These are phyloP conservation scores for Mediolabrus comicus DNA, from an alignment of 108 stramenopile genomes.

Conservation along the genomic window DNA sequence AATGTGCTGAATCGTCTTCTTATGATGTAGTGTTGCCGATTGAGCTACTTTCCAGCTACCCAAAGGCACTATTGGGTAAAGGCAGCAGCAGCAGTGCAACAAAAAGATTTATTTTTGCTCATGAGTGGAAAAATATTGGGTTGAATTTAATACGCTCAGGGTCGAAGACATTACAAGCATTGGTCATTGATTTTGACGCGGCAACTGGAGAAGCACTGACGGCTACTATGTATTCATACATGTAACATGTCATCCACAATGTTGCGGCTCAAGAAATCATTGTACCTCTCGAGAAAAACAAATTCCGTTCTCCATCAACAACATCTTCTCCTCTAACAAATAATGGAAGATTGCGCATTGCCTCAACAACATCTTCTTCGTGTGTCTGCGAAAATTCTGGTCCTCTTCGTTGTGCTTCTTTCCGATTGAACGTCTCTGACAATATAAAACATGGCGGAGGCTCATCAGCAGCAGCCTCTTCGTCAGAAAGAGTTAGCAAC, in stretches of 20 bases:
- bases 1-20: neutral
- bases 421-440: slow-evolving; percentile 18
- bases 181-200: neutral
- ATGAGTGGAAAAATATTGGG: neutral
- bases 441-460: slow-evolving; percentile 19
- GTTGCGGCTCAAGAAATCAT: no score
- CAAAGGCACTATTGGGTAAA: neutral
- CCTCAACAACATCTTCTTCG: slow-evolving; percentile 26
- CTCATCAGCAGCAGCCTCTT: neutral
- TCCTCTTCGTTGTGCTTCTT: slow-evolving; percentile 19
- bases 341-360: slow-evolving; percentile 16
- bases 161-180: neutral
- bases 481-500: slow-evolving; percentile 13
- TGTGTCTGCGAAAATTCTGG: slow-evolving; percentile 21
- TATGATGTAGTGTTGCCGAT: neutral
- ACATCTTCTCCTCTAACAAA: slow-evolving; percentile 32
- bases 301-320: slow-evolving; percentile 34
- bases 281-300: slow-evolving; percentile 34
- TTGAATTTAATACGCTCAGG: no score
- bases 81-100: neutral
- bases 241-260: no score
- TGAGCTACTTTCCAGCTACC: neutral
- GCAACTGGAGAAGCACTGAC: neutral
- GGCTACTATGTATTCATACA: neutral
- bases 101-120: neutral